A percentile compares a stretch with the other conserved stretches of the same genome.
These are phyloP conservation scores for Pseudocercospora eumusae DNA, from an alignment of 2,329 filamentous ascomycete species.

Conservation along the genomic window DNA sequence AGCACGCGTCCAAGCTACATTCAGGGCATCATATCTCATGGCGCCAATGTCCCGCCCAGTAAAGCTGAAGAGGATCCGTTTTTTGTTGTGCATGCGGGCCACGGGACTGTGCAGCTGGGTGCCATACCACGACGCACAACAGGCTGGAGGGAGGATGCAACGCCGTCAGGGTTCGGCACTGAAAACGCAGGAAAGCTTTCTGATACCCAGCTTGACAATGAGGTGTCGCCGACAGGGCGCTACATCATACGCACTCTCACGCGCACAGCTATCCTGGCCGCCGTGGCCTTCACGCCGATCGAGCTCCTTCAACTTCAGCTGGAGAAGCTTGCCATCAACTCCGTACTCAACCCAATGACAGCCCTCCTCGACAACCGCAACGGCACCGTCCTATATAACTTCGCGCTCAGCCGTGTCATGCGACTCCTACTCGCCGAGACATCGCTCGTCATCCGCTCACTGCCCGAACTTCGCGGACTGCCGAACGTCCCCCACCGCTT, in stretches of 20 bases:
- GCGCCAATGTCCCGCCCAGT: slow-evolving; percentile 48
- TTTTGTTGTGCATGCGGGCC: slow-evolving; percentile 58
- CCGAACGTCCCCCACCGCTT: slow-evolving; percentile 63
- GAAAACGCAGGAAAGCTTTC: slow-evolving; percentile 20
- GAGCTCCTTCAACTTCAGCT: slow-evolving; percentile 73
- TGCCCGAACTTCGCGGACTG: slow-evolving; percentile 72
- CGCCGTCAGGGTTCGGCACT: slow-evolving; percentile 22
- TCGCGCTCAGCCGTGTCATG: slow-evolving; percentile 65
- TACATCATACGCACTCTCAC: slow-evolving; percentile 68
- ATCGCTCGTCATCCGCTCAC: slow-evolving; percentile 64
- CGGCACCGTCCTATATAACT: slow-evolving; percentile 68
- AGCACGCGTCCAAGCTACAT: slow-evolving; percentile 72
- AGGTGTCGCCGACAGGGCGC: slow-evolving; percentile 47
- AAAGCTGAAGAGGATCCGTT: slow-evolving; percentile 47
- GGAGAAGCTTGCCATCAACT: slow-evolving; percentile 73
- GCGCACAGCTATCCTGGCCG: slow-evolving; percentile 62
- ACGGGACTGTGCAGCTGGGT: slow-evolving; percentile 61
- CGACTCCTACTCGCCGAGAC: slow-evolving; percentile 74
- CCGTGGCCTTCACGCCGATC: slow-evolving; percentile 58
- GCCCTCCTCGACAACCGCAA: slow-evolving; percentile 77
- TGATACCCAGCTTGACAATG: slow-evolving; percentile 18
- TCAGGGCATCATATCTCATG: slow-evolving; percentile 66
- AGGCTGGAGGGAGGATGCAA: slow-evolving; percentile 3
- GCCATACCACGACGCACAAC: slow-evolving; percentile 46
- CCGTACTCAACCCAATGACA: slow-evolving; percentile 78